Percentiles rank a stretch among this genome's conserved stretches.
phyloP scores from a whole-genome alignment of 2,329 filamentous ascomycete species.

The Emergomyces orientalis region DNA sequence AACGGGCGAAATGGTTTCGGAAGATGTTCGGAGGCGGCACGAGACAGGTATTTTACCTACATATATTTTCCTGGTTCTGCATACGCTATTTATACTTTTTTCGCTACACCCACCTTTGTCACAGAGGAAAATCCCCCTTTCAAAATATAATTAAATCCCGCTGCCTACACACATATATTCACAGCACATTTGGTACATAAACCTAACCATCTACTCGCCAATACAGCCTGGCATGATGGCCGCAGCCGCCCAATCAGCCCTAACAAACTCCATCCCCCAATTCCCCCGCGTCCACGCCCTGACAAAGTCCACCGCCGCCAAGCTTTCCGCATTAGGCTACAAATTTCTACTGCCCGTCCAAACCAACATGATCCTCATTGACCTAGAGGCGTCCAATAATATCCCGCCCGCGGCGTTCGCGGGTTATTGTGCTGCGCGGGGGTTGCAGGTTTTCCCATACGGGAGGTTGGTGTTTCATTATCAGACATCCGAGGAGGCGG shows the following conservation, averaged over 20 bases:
- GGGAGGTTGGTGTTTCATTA: conserved; percentile 23
- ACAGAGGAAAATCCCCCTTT: background rate
- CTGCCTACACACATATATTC: background rate
- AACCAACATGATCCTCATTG: conserved; percentile 23
- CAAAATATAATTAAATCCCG: background rate
- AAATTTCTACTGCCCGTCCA: conserved; percentile 20
- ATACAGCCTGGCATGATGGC: conserved; percentile 25
- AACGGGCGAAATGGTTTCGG: conserved; percentile 24
- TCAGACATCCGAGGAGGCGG: conserved; percentile 21
- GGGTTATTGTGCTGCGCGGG: conserved; percentile 18
- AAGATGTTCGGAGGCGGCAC: conserved; percentile 29
- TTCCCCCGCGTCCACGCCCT: conserved; percentile 20
- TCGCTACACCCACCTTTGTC: background rate
- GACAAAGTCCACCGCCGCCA: conserved; percentile 17
- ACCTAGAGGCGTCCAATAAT: conserved; percentile 19
- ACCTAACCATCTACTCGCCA: background rate
- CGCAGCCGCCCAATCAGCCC: conserved; percentile 19
- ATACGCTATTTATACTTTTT: background rate
- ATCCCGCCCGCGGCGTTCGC: conserved; percentile 15
- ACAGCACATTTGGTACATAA: background rate
- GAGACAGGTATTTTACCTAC: conserved; percentile 18
- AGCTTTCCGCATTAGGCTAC: conserved; percentile 18
- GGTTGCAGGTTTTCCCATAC: conserved; percentile 17
- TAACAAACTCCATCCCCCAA: conserved; percentile 19
- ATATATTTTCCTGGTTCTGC: background rate